Base-by-base conservation (phyloP, 2,329 filamentous ascomycete genomes). In the Metarhizium rileyi region DNA sequence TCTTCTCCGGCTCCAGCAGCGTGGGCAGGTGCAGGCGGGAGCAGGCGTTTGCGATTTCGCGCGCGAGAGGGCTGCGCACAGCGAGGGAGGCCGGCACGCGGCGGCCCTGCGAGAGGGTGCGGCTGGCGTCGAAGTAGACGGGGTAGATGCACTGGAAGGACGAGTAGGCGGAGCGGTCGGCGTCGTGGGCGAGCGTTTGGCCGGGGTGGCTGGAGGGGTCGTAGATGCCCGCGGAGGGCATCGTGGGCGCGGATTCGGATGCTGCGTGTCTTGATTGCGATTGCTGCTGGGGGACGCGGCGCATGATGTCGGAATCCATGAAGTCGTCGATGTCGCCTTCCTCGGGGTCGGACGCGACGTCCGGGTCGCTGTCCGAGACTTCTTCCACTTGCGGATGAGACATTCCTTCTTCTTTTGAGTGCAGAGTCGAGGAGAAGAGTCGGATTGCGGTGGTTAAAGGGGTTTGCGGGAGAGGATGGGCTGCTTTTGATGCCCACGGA, bases 61-160 rank as follows among this genome's bases (percentile, higher is more conserved):
- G 80, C 7, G 93, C 93, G 40, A 98, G 77, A 26, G 93, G 93
- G 70, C 91, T 94, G 50, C 74, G 65, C 5, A 96, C 87, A 1
- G 90, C 91, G 6, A 88, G 76, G 46, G 79, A 72, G 47, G 75
- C 70, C 46, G 81, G 72, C 8, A 97, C 90, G 59, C 90, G 84
- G 16, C 93, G 81, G 35, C 93, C 93, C 61, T 94, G 78, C 51
- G 84, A 81, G 50, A 90, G 83, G 40, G 81, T 79, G 46, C 87
- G 81, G 23, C 74, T 73, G 56, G 77, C 78, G 75, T 96, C 91
- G 63, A 98, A 98, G 77, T 98, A 98, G 52, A 97, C 73, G 0
- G 93, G 91, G 72, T 98, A 98, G 25, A 98, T 76, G 69, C 88
- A 91, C 67, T 93, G 86, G 73, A 83, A 95, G 68, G 81, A 73